A percentile compares a stretch with the other conserved stretches of the same genome.
These are phyloP conservation scores for Colletotrichum paranaense DNA, from an alignment of 2,329 filamentous ascomycete genomes.

Conservation along the genomic window DNA sequence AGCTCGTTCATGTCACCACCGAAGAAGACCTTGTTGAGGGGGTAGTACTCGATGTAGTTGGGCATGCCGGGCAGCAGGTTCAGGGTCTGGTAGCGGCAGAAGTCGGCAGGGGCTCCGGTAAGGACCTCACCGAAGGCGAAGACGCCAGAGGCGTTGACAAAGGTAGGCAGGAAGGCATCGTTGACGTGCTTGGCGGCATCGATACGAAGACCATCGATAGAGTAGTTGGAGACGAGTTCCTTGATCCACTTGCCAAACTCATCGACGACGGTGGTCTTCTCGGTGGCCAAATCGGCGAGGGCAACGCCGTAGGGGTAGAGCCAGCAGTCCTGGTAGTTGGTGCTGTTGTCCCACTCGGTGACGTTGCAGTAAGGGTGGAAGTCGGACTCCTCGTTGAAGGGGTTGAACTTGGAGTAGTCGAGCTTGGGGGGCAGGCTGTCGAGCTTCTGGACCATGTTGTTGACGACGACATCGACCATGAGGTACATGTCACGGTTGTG, in stretches of 20 bases:
- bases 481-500: conserved; percentile 66
- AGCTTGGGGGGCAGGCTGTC: conserved; percentile 59
- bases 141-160: conserved; percentile 64
- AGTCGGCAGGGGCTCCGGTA: conserved; percentile 62
- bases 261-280: conserved; percentile 56
- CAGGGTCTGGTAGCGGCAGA: conserved; percentile 67
- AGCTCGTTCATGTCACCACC: conserved; percentile 44
- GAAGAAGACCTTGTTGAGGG: conserved; percentile 26
- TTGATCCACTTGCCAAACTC: conserved; percentile 69
- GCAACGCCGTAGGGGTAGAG: conserved; percentile 64
- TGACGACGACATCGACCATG: conserved; percentile 67
- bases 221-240: conserved; percentile 68
- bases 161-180: conserved; percentile 67
- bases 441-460: conserved; percentile 56
- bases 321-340: conserved; percentile 67
- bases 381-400: conserved; percentile 63
- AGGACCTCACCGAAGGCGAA: conserved; percentile 73
- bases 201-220: conserved; percentile 70
- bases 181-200: conserved; percentile 74
- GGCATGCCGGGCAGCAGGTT: conserved; percentile 67
- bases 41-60: conserved; percentile 67
- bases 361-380: conserved; percentile 72
- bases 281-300: conserved; percentile 72
- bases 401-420: conserved; percentile 39
- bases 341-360: conserved; percentile 63